Evolutionary conservation across 2,329 filamentous ascomycete species (phyloP).

Genomic region (Aspergillus aculeatus): DNA sequence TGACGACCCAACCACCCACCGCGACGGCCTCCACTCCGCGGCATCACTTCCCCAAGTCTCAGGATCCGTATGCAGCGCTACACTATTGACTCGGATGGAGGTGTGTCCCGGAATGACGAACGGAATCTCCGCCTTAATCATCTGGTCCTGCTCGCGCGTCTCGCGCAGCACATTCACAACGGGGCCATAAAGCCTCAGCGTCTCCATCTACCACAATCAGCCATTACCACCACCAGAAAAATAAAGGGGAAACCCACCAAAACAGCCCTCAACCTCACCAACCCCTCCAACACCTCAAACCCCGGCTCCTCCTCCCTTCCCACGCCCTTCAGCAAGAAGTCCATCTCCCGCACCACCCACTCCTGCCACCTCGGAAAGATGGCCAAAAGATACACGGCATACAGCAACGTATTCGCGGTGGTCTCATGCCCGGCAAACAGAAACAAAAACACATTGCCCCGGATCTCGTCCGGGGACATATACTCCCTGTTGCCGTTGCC

Average conservation of each 20-base stretch:
- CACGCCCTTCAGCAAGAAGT: neutral
- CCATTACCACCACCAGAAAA: neutral
- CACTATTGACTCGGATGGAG: too few species aligned
- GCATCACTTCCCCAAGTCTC: too few species aligned
- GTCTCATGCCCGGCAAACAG: slow-evolving; percentile 10
- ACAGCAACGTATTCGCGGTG: slow-evolving; percentile 4
- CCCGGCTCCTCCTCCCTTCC: too few species aligned
- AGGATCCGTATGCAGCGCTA: too few species aligned
- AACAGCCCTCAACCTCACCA: neutral
- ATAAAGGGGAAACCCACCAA: neutral
- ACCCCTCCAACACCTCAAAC: neutral
- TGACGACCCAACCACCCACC: neutral
- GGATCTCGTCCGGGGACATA: neutral
- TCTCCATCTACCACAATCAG: slow-evolving; percentile 1
- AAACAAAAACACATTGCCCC: slow-evolving; percentile 4
- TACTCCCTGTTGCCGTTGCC: too few species aligned
- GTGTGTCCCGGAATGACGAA: neutral
- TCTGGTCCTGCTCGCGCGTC: neutral
- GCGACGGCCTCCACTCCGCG: neutral
- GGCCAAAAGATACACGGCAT: slow-evolving; percentile 1
- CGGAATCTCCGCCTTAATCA: neutral
- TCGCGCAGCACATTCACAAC: slow-evolving; percentile 1
- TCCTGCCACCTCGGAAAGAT: slow-evolving; percentile 6
- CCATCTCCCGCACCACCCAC: slow-evolving; percentile 2
- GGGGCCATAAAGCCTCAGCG: slow-evolving; percentile 2